Conservation (phyloP, 345 rosid species). For the Draba incana region DNA sequence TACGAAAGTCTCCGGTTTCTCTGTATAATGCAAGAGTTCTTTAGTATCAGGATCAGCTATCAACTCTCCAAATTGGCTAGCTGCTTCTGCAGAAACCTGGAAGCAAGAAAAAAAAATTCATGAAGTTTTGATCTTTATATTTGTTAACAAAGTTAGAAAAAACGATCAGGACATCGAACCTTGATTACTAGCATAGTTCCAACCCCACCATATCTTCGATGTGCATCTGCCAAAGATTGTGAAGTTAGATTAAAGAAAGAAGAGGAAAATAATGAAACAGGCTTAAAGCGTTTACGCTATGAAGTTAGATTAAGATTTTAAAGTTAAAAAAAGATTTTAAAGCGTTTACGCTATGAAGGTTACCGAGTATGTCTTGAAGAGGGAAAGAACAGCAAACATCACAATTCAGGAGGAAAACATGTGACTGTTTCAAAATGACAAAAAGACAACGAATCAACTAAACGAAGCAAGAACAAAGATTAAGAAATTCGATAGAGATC, state of each 20-base stretch:
- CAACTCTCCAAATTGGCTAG: constrained; percentile 79
- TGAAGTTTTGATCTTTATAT: constrained; percentile 7
- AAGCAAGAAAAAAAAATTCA: background rate
- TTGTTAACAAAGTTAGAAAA: background rate
- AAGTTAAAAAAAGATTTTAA: background rate
- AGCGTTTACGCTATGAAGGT: constrained; percentile 1
- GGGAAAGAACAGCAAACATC: constrained; percentile 94
- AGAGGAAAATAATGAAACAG: background rate
- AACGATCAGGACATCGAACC: constrained; percentile 42
- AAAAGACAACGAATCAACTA: background rate
- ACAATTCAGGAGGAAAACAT: constrained; percentile 72
- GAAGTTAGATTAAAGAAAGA: constrained; percentile 8
- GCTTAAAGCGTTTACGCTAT: too few species aligned
- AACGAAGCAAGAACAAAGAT: constrained; percentile 8
- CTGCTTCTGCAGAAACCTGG: constrained; percentile 92
- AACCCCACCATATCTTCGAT: constrained; percentile 65
- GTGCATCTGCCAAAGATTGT: constrained; percentile 55
- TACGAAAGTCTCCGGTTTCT: constrained; percentile 94
- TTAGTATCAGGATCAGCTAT: constrained; percentile 76
- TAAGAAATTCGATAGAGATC: constrained; percentile 6
- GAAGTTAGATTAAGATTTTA: too few species aligned
- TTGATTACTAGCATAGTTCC: constrained; percentile 86
- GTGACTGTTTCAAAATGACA: constrained; percentile 52
- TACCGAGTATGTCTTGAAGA: constrained; percentile 72
- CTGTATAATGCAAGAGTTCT: constrained; percentile 84